Evolutionary conservation across 2,329 filamentous ascomycete genomes (phyloP), one percentile per base, ranked within the genome.

Genomic region (Exophiala dermatitidis): DNA sequence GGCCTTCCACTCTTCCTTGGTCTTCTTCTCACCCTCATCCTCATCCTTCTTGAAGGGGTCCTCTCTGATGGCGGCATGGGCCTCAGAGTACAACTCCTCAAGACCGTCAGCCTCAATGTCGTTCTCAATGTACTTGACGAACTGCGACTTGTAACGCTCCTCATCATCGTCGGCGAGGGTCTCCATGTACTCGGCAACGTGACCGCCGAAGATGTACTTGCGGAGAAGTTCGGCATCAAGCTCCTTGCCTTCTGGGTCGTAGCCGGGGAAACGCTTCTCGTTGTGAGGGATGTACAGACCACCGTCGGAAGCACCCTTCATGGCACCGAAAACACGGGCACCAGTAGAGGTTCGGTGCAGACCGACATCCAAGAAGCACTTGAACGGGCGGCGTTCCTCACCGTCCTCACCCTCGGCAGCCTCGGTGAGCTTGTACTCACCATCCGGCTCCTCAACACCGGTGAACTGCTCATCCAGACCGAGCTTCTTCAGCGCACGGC

Each of bases 151-250:
- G 88, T 89, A 98, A 73, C 93, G 90, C 84, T 98, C 93, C 87
- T 98, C 93, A 72, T 98, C 93, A 73, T 98, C 93, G 69, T 98
- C 93, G 77, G 93, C 93, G 63, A 98, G 88, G 56, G 86, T 93
- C 86, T 98, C 93, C 93, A 98, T 98, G 85, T 98, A 98, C 84
- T 98, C 93, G 66, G 91, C 90, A 63, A 98, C 88, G 84, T 98
- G 93, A 60, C 93, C 91, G 71, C 82, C 93, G 76, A 88, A 91
- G 82, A 98, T 98, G 86, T 98, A 98, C 82, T 90, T 95, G 83
- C 91, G 90, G 72, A 98, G 88, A 65, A 83, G 86, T 76, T 98
- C 93, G 69, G 90, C 83, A 69, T 98, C 93, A 69, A 98, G 88
- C 83, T 97, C 91, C 86, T 98, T 90, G 75, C 79, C 77, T 81